Evolutionary conservation across 148 eudicot species (phyloP).

Genomic region (Silene conica): DNA sequence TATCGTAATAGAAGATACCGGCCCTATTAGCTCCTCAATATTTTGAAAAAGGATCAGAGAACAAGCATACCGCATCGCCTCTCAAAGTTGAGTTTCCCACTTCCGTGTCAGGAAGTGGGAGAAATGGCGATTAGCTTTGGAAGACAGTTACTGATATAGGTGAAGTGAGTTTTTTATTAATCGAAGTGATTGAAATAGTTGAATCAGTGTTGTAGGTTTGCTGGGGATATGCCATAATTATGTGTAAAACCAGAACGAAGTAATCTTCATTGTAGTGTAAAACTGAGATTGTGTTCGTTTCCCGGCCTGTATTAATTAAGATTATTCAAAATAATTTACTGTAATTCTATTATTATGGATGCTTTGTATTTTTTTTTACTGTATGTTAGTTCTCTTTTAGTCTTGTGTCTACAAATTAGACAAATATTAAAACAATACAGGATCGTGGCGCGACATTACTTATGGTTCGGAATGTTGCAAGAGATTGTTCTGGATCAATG

Average conservation of each 20-base stretch:
- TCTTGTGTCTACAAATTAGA: too few species aligned
- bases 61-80: neutral
- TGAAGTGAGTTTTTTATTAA: slow-evolving; percentile 2
- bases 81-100: neutral
- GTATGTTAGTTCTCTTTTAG: too few species aligned
- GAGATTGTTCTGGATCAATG: too few species aligned
- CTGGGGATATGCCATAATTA: slow-evolving; percentile 17
- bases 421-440: too few species aligned
- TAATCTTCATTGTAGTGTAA: neutral
- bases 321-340: too few species aligned
- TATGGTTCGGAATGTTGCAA: too few species aligned
- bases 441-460: too few species aligned
- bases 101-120: slow-evolving; percentile 13
- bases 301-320: neutral
- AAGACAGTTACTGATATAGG: neutral
- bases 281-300: neutral
- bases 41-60: neutral
- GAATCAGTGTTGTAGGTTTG: slow-evolving; percentile 20
- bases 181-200: neutral
- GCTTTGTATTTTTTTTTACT: neutral
- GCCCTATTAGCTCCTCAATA: slow-evolving; percentile 45
- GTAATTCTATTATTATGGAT: neutral
- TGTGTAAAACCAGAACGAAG: slow-evolving; percentile 15
- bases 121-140: neutral
- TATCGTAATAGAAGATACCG: slow-evolving; percentile 63